Evolutionary conservation across 2,329 filamentous ascomycete species (phyloP).

Genomic region (Pyrenophora seminiperda): DNA sequence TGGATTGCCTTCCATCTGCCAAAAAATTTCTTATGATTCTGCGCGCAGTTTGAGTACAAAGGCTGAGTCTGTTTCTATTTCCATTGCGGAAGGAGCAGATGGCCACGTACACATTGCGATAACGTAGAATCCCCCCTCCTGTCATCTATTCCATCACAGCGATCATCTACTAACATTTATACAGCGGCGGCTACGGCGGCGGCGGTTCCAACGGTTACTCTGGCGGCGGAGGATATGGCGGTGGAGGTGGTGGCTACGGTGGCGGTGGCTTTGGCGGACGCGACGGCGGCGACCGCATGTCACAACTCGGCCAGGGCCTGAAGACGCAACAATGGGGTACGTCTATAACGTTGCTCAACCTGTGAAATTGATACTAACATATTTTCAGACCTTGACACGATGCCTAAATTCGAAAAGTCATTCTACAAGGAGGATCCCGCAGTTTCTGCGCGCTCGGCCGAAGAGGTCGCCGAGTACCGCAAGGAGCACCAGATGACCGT

Average conservation of each 20-base stretch:
- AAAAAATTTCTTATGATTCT: constrained; percentile 36
- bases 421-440: constrained; percentile 96
- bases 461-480: constrained; percentile 88
- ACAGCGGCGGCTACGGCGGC: constrained; percentile 26
- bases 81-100: constrained; percentile 27
- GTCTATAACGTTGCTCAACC: constrained; percentile 44
- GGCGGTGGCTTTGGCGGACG: constrained; percentile 54
- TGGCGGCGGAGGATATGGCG: constrained; percentile 63
- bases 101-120: constrained; percentile 35
- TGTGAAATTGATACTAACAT: constrained; percentile 28
- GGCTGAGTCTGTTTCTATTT: constrained; percentile 30
- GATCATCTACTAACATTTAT: constrained; percentile 36
- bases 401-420: constrained; percentile 98
- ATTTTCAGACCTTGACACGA: constrained; percentile 68
- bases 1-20: constrained; percentile 38
- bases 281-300: constrained; percentile 87
- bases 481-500: constrained; percentile 83
- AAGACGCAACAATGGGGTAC: constrained; percentile 89
- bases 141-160: constrained; percentile 10
- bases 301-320: constrained; percentile 81
- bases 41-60: constrained; percentile 37
- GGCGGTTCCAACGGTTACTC: constrained; percentile 64
- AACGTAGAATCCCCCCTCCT: constrained; percentile 37
- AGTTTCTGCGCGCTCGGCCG: constrained; percentile 73
- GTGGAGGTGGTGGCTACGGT: constrained; percentile 36